A percentile compares a stretch with the other conserved stretches of the same genome.
These are phyloP conservation scores for Pythium grandisporangium DNA, from an alignment of 352 stramenopile species.

Conservation along the genomic window DNA sequence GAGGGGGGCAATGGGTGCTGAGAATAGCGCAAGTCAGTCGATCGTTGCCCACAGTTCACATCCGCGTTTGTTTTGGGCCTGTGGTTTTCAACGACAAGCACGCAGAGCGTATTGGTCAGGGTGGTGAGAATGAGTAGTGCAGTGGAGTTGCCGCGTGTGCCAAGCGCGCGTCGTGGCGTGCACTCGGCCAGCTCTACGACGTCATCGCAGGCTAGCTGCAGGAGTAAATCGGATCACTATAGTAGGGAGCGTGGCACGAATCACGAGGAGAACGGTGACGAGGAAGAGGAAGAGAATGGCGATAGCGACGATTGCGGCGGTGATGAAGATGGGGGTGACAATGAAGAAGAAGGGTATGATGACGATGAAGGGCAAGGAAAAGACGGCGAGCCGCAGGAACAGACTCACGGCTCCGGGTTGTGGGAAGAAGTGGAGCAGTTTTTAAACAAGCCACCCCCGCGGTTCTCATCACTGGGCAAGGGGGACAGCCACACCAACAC, in stretches of 20 bases:
- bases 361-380: constrained; percentile 5
- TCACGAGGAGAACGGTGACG: constrained; percentile 10
- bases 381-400: constrained; percentile 33
- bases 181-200: constrained; percentile 31
- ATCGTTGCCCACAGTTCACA: too few species aligned
- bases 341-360: constrained; percentile 11
- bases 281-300: neutral
- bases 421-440: constrained; percentile 76
- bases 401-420: constrained; percentile 21
- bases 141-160: constrained; percentile 43
- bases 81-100: too few species aligned
- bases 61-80: too few species aligned
- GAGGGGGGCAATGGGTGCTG: too few species aligned
- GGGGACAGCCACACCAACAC: constrained; percentile 10
- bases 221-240: too few species aligned
- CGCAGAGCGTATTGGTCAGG: too few species aligned
- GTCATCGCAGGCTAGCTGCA: too few species aligned
- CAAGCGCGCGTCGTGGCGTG: constrained; percentile 26
- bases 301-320: too few species aligned
- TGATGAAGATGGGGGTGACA: constrained; percentile 7
- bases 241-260: constrained; percentile 18
- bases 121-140: constrained; percentile 20
- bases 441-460: constrained; percentile 60
- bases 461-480: constrained; percentile 31
- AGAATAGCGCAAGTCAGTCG: too few species aligned